Percentiles rank a stretch among this genome's conserved stretches.
phyloP scores from a whole-genome alignment of 1,284 basidiomycete species.

The Inonotus obliquus region DNA sequence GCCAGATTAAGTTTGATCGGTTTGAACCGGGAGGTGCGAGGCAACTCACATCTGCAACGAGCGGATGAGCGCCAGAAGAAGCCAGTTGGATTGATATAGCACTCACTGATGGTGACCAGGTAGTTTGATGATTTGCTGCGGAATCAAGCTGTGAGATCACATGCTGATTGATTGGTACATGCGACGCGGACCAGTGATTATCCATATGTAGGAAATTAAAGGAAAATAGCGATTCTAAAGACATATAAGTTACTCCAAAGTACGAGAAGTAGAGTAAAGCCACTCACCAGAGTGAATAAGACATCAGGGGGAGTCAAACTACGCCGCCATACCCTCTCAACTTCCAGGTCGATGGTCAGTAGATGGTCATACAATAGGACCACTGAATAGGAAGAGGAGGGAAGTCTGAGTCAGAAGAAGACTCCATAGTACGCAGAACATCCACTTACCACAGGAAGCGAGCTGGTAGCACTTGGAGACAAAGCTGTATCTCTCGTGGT shows the following conservation, averaged over 20 bases:
- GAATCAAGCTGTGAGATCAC: background rate
- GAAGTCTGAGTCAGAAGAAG: background rate
- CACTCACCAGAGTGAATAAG: constrained; percentile 12
- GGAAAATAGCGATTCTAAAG: constrained; percentile 12
- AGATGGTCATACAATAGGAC: constrained; percentile 23
- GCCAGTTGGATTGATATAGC: too few relatives aligned
- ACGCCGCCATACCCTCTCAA: constrained; percentile 18
- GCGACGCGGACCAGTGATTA: background rate
- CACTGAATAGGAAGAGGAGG: background rate
- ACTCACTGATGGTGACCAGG: constrained; percentile 6
- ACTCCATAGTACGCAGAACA: too few relatives aligned
- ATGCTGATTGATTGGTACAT: background rate
- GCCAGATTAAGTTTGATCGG: too few relatives aligned
- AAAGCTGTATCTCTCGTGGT: background rate
- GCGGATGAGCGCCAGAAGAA: too few relatives aligned
- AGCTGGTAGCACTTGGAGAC: constrained; percentile 15
- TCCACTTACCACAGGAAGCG: constrained; percentile 5
- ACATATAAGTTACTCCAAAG: background rate
- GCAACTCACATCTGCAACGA: too few relatives aligned
- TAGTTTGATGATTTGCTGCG: constrained; percentile 1
- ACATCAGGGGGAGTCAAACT: background rate
- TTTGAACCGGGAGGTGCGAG: too few relatives aligned
- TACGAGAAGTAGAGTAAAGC: background rate
- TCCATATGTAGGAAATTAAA: background rate
- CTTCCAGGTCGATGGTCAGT: constrained; percentile 21